A percentile compares a stretch with the other conserved stretches of the same genome.
phyloP scores from a whole-genome alignment of 2,329 filamentous ascomycete genomes.

The Pseudogymnoascus sp. region DNA sequence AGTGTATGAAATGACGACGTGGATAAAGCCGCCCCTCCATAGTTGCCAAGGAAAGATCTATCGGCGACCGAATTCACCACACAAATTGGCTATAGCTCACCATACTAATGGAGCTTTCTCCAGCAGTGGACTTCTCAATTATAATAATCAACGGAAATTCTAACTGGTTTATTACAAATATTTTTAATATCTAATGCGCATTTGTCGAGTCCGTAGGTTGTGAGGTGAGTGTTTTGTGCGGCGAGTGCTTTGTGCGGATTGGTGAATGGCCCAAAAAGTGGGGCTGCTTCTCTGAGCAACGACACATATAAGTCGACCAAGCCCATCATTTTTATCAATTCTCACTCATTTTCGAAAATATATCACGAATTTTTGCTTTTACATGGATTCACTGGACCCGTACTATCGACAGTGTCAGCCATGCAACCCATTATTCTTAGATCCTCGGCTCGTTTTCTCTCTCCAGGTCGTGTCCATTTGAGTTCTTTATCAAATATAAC shows the following conservation, averaged over 20 bases:
- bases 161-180: not conserved
- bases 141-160: not conserved
- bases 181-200: not conserved
- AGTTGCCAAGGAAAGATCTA: not conserved
- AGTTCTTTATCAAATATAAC: not conserved
- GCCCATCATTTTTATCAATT: not conserved
- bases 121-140: not conserved
- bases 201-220: not conserved
- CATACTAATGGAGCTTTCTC: not conserved
- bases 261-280: not conserved
- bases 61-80: not conserved
- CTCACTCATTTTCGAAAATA: not conserved
- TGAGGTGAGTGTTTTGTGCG: not conserved
- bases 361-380: not conserved
- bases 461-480: not conserved
- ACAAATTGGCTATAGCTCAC: not conserved
- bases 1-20: not conserved
- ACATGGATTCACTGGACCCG: not conserved
- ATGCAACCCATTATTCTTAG: not conserved
- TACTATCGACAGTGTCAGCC: not conserved
- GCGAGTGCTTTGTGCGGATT: not conserved
- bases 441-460: not conserved
- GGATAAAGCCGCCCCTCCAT: not conserved
- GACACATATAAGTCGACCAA: not conserved
- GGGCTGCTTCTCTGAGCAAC: not conserved